These are phyloP conservation scores for Periglandula ipomoeae DNA, from an alignment of 2,329 filamentous ascomycete species.

Conservation along the genomic window DNA sequence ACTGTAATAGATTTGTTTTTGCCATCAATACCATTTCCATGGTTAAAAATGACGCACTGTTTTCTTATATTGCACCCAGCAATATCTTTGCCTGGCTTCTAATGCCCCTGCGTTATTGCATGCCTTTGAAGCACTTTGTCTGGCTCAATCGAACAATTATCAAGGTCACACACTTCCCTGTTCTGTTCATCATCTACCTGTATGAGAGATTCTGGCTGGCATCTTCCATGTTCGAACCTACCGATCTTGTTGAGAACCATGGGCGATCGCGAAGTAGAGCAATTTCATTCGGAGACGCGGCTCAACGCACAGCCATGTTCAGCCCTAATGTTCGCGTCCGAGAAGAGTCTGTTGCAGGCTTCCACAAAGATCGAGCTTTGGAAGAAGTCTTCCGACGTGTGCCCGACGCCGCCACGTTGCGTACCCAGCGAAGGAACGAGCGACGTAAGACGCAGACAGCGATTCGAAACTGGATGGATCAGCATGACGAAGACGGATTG, in stretches of 20 bases:
- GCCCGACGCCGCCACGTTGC: conserved; percentile 54
- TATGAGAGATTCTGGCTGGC: conserved; percentile 80
- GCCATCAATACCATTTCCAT: conserved; percentile 96
- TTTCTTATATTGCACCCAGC: conserved; percentile 85
- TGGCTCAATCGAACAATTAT: conserved; percentile 83
- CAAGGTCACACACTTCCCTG: conserved; percentile 81
- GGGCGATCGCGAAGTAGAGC: conserved; percentile 39
- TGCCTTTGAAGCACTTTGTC: conserved; percentile 75
- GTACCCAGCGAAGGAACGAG: conserved; percentile 52
- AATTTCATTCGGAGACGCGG: conserved; percentile 49
- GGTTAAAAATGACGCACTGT: conserved; percentile 95
- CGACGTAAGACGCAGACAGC: conserved; percentile 69
- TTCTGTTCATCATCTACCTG: conserved; percentile 75
- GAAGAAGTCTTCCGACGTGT: conserved; percentile 82
- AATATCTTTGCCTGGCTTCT: conserved; percentile 89
- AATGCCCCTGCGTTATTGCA: conserved; percentile 70
- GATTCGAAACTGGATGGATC: conserved; percentile 86
- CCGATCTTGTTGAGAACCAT: conserved; percentile 71
- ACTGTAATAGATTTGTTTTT: conserved; percentile 65
- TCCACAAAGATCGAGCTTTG: conserved; percentile 79
- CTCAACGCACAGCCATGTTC: conserved; percentile 54
- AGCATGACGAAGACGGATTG: conserved; percentile 43
- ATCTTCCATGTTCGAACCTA: conserved; percentile 68
- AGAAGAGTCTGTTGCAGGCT: conserved; percentile 81
- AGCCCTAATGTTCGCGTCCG: conserved; percentile 63